Percentiles rank a stretch among this genome's conserved stretches.
Conservation (phyloP, 2,329 filamentous ascomycete genomes). For the Pseudogymnoascus sp. region DNA sequence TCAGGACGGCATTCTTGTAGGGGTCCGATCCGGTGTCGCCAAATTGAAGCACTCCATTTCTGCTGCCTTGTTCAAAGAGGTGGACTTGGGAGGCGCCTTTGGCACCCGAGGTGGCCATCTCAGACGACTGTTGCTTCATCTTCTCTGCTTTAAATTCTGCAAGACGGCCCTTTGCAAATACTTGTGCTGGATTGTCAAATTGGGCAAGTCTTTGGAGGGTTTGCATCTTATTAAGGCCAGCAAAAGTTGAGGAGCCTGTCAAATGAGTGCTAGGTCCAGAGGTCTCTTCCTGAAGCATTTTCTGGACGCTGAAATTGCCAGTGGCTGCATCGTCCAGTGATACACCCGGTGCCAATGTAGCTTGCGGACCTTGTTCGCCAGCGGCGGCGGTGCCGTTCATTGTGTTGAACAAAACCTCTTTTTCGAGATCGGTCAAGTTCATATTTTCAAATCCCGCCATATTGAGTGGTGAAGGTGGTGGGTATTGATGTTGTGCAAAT, state of each 20-base stretch:
- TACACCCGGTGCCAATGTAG: neutral
- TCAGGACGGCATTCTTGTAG: neutral
- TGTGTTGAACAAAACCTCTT: constrained; percentile 9
- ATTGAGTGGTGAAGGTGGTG: constrained; percentile 17
- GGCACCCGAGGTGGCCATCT: neutral
- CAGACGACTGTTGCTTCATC: neutral
- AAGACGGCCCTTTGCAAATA: constrained; percentile 20
- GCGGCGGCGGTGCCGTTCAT: neutral
- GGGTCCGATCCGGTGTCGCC: neutral
- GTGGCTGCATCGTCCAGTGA: neutral
- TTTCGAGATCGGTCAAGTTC: constrained; percentile 4
- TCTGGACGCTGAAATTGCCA: neutral
- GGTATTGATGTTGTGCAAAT: neutral
- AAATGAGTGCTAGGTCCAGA: neutral
- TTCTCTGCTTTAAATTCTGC: constrained; percentile 20
- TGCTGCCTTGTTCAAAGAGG: neutral
- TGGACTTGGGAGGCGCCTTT: neutral
- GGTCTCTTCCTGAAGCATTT: neutral
- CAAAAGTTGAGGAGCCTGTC: constrained; percentile 9
- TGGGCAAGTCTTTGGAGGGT: constrained; percentile 26
- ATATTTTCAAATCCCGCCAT: neutral
- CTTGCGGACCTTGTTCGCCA: neutral
- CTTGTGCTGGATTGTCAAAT: constrained; percentile 26
- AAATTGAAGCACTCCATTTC: neutral
- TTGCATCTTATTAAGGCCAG: constrained; percentile 28